Evolutionary conservation across 371 early-diverging fungal species (phyloP).

Genomic region (Mortierella sp.): DNA sequence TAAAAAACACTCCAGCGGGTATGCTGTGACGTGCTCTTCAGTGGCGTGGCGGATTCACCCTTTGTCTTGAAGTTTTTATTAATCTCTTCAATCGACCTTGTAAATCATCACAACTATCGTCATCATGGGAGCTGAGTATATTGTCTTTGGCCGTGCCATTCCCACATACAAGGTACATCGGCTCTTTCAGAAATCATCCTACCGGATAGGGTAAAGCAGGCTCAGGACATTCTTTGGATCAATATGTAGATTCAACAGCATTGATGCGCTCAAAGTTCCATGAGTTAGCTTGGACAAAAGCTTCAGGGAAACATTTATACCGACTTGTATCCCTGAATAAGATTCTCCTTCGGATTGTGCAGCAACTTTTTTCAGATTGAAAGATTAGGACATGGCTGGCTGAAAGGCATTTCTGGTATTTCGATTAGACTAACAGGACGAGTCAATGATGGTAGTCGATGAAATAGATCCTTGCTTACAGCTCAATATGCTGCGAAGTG

Average conservation of each 20-base stretch:
- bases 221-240: background rate
- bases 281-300: background rate
- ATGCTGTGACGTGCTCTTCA: background rate
- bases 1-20: background rate
- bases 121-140: constrained; percentile 51
- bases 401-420: too few species aligned
- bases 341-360: too few species aligned
- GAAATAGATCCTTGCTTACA: too few species aligned
- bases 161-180: constrained; percentile 48
- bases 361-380: too few species aligned
- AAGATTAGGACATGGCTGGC: too few species aligned
- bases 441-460: too few species aligned
- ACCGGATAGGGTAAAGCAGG: background rate
- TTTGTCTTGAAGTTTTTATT: background rate
- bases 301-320: background rate
- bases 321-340: background rate
- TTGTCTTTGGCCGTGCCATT: constrained; percentile 49
- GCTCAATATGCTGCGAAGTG: too few species aligned
- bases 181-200: background rate
- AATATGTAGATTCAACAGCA: background rate
- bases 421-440: too few species aligned
- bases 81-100: background rate
- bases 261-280: background rate
- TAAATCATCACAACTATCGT: background rate
- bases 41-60: background rate